Evolutionary conservation across 2,329 filamentous ascomycete genomes (phyloP), one percentile per base, ranked within the genome.

Genomic region (Orbilia blumenaviensis): DNA sequence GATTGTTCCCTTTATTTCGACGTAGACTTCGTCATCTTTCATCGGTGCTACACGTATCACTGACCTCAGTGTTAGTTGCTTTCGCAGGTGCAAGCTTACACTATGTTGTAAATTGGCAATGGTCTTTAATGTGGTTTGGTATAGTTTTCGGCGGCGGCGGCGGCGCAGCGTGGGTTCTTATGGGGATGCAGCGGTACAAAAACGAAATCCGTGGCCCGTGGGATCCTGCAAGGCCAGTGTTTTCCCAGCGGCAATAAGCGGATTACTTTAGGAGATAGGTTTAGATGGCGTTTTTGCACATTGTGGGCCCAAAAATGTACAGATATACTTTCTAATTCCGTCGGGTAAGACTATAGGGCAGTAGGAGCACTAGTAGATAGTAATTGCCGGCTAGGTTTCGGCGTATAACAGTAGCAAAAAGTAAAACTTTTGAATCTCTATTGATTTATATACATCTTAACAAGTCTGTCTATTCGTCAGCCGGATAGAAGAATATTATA

Each of bases 201-300:
- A 98, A 98, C 82, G 95, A 98, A 84, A 97, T 99, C 79, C 92
- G 94, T 81, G 95, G 95, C 46, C 95, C 95, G 0, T 99, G 95
- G 95, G 95, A 99, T 84, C 94, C 94, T 18, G 95, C 95, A 5
- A 87, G 94, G 81, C 95, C 95, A 8, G 88, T 95, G 67, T 94
- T 95, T 78, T 76, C 66, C 2, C 89, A 93, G 81, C 90, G 90
- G 80, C 85, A 89, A 44, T 86, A 84, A 84, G 85, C 85, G 72
- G 78, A 80, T 21, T 80, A 34, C 16, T 52, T 27, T n/a, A 16
- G 42, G 2, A n/a, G 52, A 44, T 56, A 75, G 62, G 27, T 14
- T 56, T 52, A 67, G 16, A 75, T 38, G 54, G 69, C 36, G 46
- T 67, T 58, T 18, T 23, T 66, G 14, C 14, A 32, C 29, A 36